Evolutionary conservation across 2,329 filamentous ascomycete species (phyloP).

Genomic region (Fusarium sp.): DNA sequence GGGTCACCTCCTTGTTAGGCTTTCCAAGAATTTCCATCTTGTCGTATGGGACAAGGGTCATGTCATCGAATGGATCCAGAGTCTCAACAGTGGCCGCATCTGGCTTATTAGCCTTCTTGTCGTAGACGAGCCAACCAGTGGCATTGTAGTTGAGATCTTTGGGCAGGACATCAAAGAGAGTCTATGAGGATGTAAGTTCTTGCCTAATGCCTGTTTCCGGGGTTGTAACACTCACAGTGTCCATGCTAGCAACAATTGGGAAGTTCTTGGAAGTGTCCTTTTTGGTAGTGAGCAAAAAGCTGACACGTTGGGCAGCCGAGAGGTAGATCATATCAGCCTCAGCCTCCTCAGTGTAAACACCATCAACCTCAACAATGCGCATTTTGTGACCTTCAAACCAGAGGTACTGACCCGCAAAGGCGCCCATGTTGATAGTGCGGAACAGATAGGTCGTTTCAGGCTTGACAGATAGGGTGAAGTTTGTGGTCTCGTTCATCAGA

Average conservation of each 20-base stretch:
- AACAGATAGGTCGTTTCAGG: conserved; percentile 80
- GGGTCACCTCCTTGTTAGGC: conserved; percentile 73
- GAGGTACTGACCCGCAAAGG: conserved; percentile 75
- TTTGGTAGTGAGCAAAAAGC: conserved; percentile 73
- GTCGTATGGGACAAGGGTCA: conserved; percentile 77
- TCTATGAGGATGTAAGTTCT: conserved; percentile 52
- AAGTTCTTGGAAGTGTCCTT: conserved; percentile 74
- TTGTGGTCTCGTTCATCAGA: conserved; percentile 78
- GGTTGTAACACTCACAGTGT: conserved; percentile 63
- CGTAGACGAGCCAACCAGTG: conserved; percentile 74
- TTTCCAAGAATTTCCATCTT: conserved; percentile 70
- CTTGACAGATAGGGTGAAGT: conserved; percentile 69
- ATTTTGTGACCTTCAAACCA: conserved; percentile 78
- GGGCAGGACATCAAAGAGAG: conserved; percentile 78
- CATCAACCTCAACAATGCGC: conserved; percentile 79
- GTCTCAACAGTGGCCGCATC: conserved; percentile 68
- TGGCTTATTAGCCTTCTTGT: conserved; percentile 61
- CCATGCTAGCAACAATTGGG: conserved; percentile 77
- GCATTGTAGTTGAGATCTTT: conserved; percentile 75
- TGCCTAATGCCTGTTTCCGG: neutral
- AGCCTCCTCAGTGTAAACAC: conserved; percentile 73
- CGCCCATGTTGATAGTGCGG: conserved; percentile 79
- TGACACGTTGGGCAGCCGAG: conserved; percentile 75
- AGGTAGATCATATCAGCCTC: conserved; percentile 75
- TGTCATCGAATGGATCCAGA: conserved; percentile 80